Conservation (phyloP, 805 yeast genomes). For the Kurtzmaniella fragi region DNA sequence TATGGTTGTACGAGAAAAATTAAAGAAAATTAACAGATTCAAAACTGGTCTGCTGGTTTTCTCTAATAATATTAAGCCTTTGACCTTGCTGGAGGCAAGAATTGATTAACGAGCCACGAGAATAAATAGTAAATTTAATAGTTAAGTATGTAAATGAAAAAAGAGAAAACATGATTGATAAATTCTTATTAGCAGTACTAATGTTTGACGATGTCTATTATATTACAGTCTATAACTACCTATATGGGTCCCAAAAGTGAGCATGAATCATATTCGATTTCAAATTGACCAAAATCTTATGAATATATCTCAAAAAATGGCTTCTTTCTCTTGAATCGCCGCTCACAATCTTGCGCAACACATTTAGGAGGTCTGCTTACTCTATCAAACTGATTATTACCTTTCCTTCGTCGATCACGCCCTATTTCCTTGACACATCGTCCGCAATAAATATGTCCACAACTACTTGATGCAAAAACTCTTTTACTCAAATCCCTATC, state of each 20-base stretch:
- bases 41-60: constrained; percentile 44
- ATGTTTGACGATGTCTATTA: too few species aligned
- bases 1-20: constrained; percentile 71
- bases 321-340: constrained; percentile 37
- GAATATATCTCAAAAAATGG: constrained; percentile 51
- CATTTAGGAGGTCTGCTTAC: constrained; percentile 47
- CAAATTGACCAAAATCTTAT: constrained; percentile 1
- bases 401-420: constrained; percentile 29
- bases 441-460: constrained; percentile 89
- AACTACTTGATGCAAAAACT: constrained; percentile 53
- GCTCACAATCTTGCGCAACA: constrained; percentile 48
- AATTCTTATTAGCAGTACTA: too few species aligned
- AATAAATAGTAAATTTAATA: too few species aligned
- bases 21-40: constrained; percentile 62
- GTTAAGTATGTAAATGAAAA: too few species aligned
- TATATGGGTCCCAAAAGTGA: too few species aligned
- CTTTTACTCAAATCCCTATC: constrained; percentile 62
- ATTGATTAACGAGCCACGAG: constrained; percentile 22
- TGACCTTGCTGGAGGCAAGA: constrained; percentile 45
- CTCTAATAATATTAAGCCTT: constrained; percentile 51
- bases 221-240: too few species aligned
- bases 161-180: too few species aligned
- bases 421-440: constrained; percentile 70
- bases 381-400: constrained; percentile 8
- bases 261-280: too few species aligned